Base-by-base conservation (phyloP, 768 basidiomycete species). In the Tricholoma bakamatsutake region DNA sequence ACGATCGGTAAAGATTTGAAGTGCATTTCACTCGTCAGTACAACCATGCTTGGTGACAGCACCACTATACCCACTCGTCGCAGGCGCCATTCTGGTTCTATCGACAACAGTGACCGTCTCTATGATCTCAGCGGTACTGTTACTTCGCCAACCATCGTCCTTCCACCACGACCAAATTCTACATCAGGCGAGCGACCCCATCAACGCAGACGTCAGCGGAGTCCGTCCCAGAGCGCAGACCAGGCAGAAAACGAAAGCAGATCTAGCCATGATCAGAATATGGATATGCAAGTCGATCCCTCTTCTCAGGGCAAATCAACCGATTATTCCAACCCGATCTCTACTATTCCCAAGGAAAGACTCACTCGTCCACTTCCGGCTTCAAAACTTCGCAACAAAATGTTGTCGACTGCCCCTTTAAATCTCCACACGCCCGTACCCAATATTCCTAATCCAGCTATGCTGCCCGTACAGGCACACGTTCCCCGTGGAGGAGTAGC, bases 381-480 rank as follows among this genome's bases (percentile, higher is more conserved):
- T 12, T 76, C 77, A 7, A 83, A 83, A 65, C 59, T 78, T 7
- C 77, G 85, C 13, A 18, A 60, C 21, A 83, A 81, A 68, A 79
- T 81, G 73, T 18, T 33, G 34, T 31, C 39, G 18, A 5, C 50
- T 17, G 67, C 70, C 13, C 56, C 62, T 57, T 59, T 57, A 49
- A 65, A 73, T 57, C 66, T 74, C 28, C 71, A 77, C 62, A 78
- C 75, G 55, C 77, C 82, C 3, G 62, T 81, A 24, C 75, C 78
- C 6, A 70, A 72, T 10, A 69, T 75, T 2, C 78, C 83, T 1
- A 92, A 92, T 67, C 90, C 90, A 0, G 77, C 82, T 56, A 87
- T 92, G 83, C 73, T 93, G 4, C 93, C 93, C 30, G 78, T 90
- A 0, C 88, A 90, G 63, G 90, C 90, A 2, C 84, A 85, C 43